Evolutionary conservation across 2,329 filamentous ascomycete species (phyloP).

Genomic region (Claviceps humidiphila): DNA sequence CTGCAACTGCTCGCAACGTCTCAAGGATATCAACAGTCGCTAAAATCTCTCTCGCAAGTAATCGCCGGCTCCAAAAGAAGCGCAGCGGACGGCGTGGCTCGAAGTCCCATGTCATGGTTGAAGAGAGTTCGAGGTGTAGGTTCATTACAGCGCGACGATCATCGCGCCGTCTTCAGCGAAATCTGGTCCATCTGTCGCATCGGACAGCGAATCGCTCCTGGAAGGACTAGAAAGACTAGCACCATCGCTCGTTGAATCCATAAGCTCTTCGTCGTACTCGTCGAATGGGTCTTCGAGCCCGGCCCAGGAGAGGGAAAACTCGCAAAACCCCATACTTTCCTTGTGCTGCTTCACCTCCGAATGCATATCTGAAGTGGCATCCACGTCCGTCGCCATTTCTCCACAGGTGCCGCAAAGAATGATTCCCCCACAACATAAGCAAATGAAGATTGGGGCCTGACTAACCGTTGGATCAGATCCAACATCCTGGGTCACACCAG

Average conservation of each 20-base stretch:
- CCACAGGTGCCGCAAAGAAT: conserved; percentile 30
- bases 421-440: conserved; percentile 32
- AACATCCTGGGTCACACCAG: conserved; percentile 94
- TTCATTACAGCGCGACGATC: conserved; percentile 1
- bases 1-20: conserved; percentile 5
- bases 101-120: not conserved
- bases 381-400: conserved; percentile 13
- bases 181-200: conserved; percentile 9
- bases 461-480: conserved; percentile 97
- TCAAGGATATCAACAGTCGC: not conserved
- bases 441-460: conserved; percentile 35
- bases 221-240: conserved; percentile 1
- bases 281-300: conserved; percentile 19
- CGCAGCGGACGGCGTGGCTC: not conserved
- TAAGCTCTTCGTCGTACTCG: conserved; percentile 26
- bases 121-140: not conserved
- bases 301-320: conserved; percentile 14
- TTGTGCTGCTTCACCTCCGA: conserved; percentile 3
- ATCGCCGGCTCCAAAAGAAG: not conserved
- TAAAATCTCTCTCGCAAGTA: not conserved
- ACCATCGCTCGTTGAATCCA: conserved; percentile 8
- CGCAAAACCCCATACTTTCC: conserved; percentile 17
- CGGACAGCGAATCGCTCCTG: conserved; percentile 8
- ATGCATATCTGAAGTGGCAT: conserved; percentile 1
- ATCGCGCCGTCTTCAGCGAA: conserved; percentile 13